These are phyloP conservation scores for Aquilaria agallochum DNA, from an alignment of 441 rosid genomes.

Conservation along the genomic window DNA sequence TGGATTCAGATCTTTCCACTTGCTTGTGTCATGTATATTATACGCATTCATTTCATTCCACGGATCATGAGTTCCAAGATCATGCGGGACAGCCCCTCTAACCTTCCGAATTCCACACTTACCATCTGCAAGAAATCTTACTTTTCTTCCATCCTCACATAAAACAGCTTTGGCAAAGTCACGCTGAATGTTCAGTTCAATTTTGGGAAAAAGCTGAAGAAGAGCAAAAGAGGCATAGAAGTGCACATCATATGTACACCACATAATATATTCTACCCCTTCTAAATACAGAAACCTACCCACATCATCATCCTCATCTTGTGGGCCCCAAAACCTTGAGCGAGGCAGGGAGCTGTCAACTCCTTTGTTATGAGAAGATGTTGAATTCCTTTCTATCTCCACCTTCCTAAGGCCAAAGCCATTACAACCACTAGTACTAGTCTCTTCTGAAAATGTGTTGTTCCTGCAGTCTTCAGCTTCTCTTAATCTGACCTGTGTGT, in stretches of 20 bases:
- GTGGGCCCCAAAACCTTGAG: slow-evolving; percentile 22
- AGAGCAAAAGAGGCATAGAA: slow-evolving; percentile 92
- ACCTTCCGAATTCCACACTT: slow-evolving; percentile 79
- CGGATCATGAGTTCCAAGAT: slow-evolving; percentile 89
- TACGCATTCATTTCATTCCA: slow-evolving; percentile 98
- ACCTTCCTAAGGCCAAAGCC: slow-evolving; percentile 8
- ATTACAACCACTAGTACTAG: slow-evolving; percentile 10
- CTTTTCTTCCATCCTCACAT: slow-evolving; percentile 82
- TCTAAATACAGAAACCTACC: slow-evolving; percentile 88
- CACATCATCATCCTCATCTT: slow-evolving; percentile 50
- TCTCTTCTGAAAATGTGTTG: slow-evolving; percentile 22
- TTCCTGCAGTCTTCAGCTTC: slow-evolving; percentile 21
- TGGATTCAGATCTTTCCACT: slow-evolving; percentile 87
- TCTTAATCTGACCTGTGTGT: slow-evolving; percentile 20
- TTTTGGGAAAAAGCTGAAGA: slow-evolving; percentile 75
- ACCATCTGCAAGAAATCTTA: slow-evolving; percentile 76
- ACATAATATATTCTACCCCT: slow-evolving; percentile 92
- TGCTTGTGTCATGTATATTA: slow-evolving; percentile 84
- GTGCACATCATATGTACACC: slow-evolving; percentile 93
- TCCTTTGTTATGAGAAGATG: slow-evolving; percentile 17
- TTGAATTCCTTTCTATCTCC: slow-evolving; percentile 18
- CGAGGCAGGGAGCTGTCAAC: slow-evolving; percentile 15
- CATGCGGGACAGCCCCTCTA: slow-evolving; percentile 92
- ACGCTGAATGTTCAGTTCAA: slow-evolving; percentile 81
- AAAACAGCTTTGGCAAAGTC: slow-evolving; percentile 89